Evolutionary conservation across 768 basidiomycete species (phyloP).

Genomic region (Tephrocybe sp.): DNA sequence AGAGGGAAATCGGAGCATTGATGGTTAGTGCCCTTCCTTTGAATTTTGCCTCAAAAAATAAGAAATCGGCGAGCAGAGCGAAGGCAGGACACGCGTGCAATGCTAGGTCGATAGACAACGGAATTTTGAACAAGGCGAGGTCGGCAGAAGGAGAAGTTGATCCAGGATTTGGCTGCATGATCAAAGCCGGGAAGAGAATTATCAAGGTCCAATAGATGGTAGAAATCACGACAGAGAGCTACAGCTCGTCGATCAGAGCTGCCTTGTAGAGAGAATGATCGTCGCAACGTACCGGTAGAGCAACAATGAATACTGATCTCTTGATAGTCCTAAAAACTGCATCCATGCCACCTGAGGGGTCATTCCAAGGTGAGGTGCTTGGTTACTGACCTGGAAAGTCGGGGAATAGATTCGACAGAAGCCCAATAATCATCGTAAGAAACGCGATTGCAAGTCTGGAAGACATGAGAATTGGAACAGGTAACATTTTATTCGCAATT

Average conservation of each 20-base stretch:
- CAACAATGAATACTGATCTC: slow-evolving; percentile 58
- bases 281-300: slow-evolving; percentile 56
- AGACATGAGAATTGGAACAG: neutral
- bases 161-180: slow-evolving; percentile 36
- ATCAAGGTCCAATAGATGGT: slow-evolving; percentile 72
- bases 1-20: slow-evolving; percentile 29
- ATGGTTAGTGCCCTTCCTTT: slow-evolving; percentile 21
- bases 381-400: slow-evolving; percentile 24
- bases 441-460: slow-evolving; percentile 36
- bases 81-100: slow-evolving; percentile 67
- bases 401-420: slow-evolving; percentile 33
- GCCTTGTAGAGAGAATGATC: neutral
- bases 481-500: neutral
- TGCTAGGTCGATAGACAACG: slow-evolving; percentile 58
- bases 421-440: slow-evolving; percentile 34
- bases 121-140: slow-evolving; percentile 35
- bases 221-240: slow-evolving; percentile 40
- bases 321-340: slow-evolving; percentile 47
- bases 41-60: slow-evolving; percentile 63
- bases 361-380: neutral
- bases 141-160: slow-evolving; percentile 24
- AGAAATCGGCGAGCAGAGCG: slow-evolving; percentile 64
- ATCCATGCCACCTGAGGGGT: neutral
- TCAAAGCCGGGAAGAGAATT: slow-evolving; percentile 53
- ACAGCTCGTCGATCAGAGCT: neutral